Conservation (phyloP, 1,284 basidiomycete species). For the Leucoagaricus sp. region DNA sequence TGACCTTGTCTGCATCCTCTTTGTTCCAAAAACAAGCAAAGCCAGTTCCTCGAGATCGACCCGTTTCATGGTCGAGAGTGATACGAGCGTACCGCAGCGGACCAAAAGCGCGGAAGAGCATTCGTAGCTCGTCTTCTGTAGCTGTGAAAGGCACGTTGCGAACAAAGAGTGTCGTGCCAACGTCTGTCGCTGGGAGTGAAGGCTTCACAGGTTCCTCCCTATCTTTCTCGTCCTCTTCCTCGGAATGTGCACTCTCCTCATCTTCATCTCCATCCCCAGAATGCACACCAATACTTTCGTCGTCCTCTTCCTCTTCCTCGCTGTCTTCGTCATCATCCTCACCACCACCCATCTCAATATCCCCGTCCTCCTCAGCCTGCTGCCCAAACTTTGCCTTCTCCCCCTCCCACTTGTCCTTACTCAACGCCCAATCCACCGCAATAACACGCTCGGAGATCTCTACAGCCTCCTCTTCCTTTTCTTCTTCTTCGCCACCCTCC, state of each 20-base stretch:
- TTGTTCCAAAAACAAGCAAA: slow-evolving; percentile 98
- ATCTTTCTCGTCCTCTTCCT: slow-evolving; percentile 44
- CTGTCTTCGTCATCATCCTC: slow-evolving; percentile 41
- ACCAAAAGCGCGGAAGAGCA: slow-evolving; percentile 89
- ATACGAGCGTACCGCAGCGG: slow-evolving; percentile 93
- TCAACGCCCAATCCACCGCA: slow-evolving; percentile 96
- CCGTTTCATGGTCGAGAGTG: slow-evolving; percentile 83
- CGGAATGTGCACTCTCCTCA: slow-evolving; percentile 28
- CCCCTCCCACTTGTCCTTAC: slow-evolving; percentile 91
- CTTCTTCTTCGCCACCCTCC: slow-evolving; percentile 37
- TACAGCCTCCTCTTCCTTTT: slow-evolving; percentile 33
- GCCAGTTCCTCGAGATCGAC: slow-evolving; percentile 90
- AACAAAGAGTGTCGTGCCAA: slow-evolving; percentile 92
- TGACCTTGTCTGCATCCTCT: slow-evolving; percentile 85
- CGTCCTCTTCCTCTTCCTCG: slow-evolving; percentile 22
- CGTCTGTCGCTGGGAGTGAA: slow-evolving; percentile 75
- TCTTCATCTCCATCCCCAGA: slow-evolving; percentile 41
- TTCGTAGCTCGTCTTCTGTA: slow-evolving; percentile 87
- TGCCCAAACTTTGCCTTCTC: slow-evolving; percentile 62
- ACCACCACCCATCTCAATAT: slow-evolving; percentile 39
- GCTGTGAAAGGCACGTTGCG: slow-evolving; percentile 94
- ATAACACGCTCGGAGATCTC: slow-evolving; percentile 59
- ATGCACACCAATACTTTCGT: slow-evolving; percentile 44
- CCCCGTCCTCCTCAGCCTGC: slow-evolving; percentile 33
- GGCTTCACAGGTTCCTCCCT: slow-evolving; percentile 66